Percentiles rank a stretch among this genome's conserved stretches.
phyloP scores from a whole-genome alignment of 441 rosid species.

The Kokia cookei region DNA sequence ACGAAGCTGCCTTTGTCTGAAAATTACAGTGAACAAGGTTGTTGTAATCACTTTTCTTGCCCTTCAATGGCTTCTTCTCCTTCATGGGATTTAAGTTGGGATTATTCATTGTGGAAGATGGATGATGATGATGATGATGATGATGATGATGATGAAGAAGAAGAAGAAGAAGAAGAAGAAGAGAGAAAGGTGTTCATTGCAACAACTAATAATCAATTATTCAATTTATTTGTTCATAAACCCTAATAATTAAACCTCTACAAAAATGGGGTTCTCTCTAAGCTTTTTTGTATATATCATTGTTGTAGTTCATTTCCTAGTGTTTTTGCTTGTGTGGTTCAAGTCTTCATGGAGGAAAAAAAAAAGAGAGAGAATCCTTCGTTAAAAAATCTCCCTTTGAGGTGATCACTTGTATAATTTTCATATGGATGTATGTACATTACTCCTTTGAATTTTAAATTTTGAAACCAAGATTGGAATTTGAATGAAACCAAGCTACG shows the following conservation, averaged over 20 bases:
- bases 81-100: conserved; percentile 50
- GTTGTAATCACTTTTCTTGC: conserved; percentile 29
- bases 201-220: conserved; percentile 25
- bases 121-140: conserved; percentile 10
- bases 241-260: conserved; percentile 26
- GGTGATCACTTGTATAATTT: conserved; percentile 18
- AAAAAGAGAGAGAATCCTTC: conserved; percentile 17
- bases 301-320: conserved; percentile 16
- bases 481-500: too few species aligned
- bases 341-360: conserved; percentile 16
- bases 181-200: conserved; percentile 42
- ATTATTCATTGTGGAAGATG: conserved; percentile 58
- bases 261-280: conserved; percentile 24
- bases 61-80: conserved; percentile 54
- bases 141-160: conserved; percentile 21
- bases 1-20: conserved; percentile 38
- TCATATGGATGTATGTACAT: conserved; percentile 29
- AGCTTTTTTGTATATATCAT: conserved; percentile 29
- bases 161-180: conserved; percentile 37
- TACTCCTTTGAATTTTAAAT: conserved; percentile 21
- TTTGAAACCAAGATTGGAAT: not conserved
- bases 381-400: conserved; percentile 18
- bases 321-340: conserved; percentile 31
- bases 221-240: conserved; percentile 51
- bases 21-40: conserved; percentile 39